Evolutionary conservation across 2,329 filamentous ascomycete genomes (phyloP), one percentile per base, ranked within the genome.

Genomic region (Thelonectria rubi): DNA sequence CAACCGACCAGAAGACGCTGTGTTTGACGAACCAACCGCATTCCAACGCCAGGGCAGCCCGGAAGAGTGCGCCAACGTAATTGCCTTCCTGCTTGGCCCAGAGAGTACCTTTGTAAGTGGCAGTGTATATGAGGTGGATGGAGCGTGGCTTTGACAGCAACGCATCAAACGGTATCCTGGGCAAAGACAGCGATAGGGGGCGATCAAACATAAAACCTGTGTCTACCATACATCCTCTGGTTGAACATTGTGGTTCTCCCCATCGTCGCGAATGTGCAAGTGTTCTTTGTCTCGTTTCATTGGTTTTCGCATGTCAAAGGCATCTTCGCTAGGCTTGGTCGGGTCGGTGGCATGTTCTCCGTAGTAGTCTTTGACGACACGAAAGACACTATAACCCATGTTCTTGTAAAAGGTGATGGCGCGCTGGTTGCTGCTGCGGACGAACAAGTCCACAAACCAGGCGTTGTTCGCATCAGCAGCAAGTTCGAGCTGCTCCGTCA

Each of bases 401-500:
- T 87, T 91, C 76, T 91, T 89, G 77, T 99, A 99, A 78, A 99
- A 89, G 52, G 86, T 84, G 72, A 97, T 94, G 7, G 95, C 95
- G 66, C 92, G 89, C 72, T 88, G 84, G 76, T 99, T 99, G 73
- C 93, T 94, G 65, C 89, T 90, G 45, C 95, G 85, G 47, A 99
- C 95, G 74, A 97, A 99, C 52, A 99, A 79, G 77, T 99, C 95
- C 46, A 98, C 91, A 74, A 99, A 99, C 91, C 93, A 98, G 47
- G 93, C 90, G 65, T 96, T 82, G 68, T 93, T 89, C 52, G 88
- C 89, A 69, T 97, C 91, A 42, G 92, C 93, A 2, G 88, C 89
- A n/a, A 84, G 83, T 77, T 97, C 94, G 30, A 99, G 84, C 58
- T 92, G 88, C 72, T 91, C 86, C 0, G 91, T 93, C 39, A 99